Base-by-base conservation (phyloP, 768 basidiomycete genomes). In the Lactarius quietus region DNA sequence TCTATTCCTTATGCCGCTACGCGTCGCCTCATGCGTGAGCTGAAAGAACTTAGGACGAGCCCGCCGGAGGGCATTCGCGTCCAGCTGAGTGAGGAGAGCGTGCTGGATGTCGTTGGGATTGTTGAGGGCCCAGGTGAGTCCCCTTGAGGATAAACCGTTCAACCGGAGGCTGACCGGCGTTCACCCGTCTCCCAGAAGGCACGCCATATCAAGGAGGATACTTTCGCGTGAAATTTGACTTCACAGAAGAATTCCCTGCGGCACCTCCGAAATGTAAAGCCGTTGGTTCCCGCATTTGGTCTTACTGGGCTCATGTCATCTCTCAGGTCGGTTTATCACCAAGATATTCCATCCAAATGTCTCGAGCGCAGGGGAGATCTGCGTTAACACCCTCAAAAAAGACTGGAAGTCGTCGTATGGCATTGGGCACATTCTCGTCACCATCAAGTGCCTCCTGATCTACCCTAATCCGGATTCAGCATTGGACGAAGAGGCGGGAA, bases 291-390 rank as follows among this genome's bases (percentile, higher is more conserved):
- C 20, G 51, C 59, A 35, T 23, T n/a, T 31, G 53, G 62, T 23
- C n/a, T 15, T 0, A 1, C 15, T 26, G 26, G 55, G 26, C 52
- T 59, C 55, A 56, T 62, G 15, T 65, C 38, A 1, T 38, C 64
- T 12, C 9, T 20, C 31, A 96, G 95, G 95, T 73, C 89, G 92
- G 80, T 90, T 97, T 70, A 79, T 83, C 17, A 97, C 95, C 57
- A 97, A 96, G 80, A 95, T 98, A 63, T 98, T 98, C 76, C 95
- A 98, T 72, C 95, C 96, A 0, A 98, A 98, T 71, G 93, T 98
- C 45, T 95, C 94, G 0, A 82, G 84, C 38, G 76, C 84, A 0
- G 95, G 95, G 18, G 95, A 97, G 76, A 98, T 98, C 70, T 98
- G 95, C 74, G 95, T 98, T 17, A 96, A 95, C 78, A 98, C 95